Base-by-base conservation (phyloP, 257 asterid species). In the Scutellaria barbata region DNA sequence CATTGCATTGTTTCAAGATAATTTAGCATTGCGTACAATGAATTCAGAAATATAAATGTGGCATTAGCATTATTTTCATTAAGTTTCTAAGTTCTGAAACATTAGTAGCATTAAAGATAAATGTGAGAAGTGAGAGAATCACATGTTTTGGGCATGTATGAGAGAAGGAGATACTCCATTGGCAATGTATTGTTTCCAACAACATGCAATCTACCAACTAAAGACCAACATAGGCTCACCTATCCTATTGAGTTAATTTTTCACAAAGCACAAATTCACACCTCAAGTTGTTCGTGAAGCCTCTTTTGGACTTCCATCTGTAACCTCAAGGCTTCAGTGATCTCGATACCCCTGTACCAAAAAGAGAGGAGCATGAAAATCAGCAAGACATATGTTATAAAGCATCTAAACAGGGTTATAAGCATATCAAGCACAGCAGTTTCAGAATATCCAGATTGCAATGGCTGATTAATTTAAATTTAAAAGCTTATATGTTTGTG, bases 221-320 rank as follows among this genome's bases (percentile, higher is more conserved):
- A 61, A 41, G 50, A 48, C 54, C 33, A 66, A 71, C 1, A 37
- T 50, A 56, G 56, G 14, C 30, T 58, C 45, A 9, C 10, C 40
- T 43, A 54, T 20, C 10, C 10, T 37, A 8, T 16, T 2, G 8
- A 40, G 60, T 39, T 77, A 56, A 16, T 47, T 42, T 35, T 59
- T 39, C 59, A 20, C 33, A 42, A 47, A 48, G 73, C 66, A 67
- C 1, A 74, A 68, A 47, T 10, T 12, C 66, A 68, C 85, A 90
- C 98, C 95, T 90, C 97, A 66, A 93, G 98, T 80, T 93, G 98
- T 80, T 90, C 96, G n/a, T 93, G 98, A 71, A 93, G 94, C 75
- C 95, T 87, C 83, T 93, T 93, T 79, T 93, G 98, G 71, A 93
- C 98, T 79, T 93, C 98, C 89, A 93, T 83, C 85, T 93, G 98